Base-by-base conservation (phyloP, 2,329 filamentous ascomycete genomes). In the Fusarium transvaalense region DNA sequence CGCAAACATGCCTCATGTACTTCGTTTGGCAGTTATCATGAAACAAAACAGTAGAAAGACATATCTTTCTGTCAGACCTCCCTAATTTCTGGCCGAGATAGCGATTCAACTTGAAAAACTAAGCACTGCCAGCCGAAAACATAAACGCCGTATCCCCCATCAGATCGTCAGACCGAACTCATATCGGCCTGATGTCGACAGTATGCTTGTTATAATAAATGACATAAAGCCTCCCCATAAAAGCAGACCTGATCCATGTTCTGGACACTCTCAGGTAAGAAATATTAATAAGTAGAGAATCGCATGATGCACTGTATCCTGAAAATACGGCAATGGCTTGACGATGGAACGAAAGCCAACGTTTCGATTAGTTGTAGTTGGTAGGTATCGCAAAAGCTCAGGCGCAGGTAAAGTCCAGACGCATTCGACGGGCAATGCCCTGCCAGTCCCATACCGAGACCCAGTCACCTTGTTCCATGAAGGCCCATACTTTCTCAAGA, bases 371-470 rank as follows among this genome's bases (percentile, higher is more conserved):
- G n/a, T 38, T 47, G 53, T 37, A 34, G 50, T 25, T 25, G 23
- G 23, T 23, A 27, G 41, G 38, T 12, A 37, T 42, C 14, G 39
- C 25, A 15, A 31, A 35, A 80, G n/a, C 76, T 78, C 66, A 82
- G 25, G 79, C 76, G 74, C 85, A 87, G 4, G 88, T 78, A 69
- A 89, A 89, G 75, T 89, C 85, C 35, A 89, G 80, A 0, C 80
- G 82, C 76, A 88, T 82, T 10, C 79, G 73, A 54, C 80, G 77
- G 2, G 87, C 87, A 29, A 89, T 82, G 5, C 80, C 79, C 64
- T 89, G 87, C 88, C 88, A 90, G 74, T 91, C 88, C 88, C 88
- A 91, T 10, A 86, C 86, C 19, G 82, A 81, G 27, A 81, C 71
- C 84, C 86, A 89, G 50, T 89, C 85, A 21, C 84, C 86, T 12